phyloP scores from a whole-genome alignment of 2,329 filamentous ascomycete species.

The Fusarium kyushuense region DNA sequence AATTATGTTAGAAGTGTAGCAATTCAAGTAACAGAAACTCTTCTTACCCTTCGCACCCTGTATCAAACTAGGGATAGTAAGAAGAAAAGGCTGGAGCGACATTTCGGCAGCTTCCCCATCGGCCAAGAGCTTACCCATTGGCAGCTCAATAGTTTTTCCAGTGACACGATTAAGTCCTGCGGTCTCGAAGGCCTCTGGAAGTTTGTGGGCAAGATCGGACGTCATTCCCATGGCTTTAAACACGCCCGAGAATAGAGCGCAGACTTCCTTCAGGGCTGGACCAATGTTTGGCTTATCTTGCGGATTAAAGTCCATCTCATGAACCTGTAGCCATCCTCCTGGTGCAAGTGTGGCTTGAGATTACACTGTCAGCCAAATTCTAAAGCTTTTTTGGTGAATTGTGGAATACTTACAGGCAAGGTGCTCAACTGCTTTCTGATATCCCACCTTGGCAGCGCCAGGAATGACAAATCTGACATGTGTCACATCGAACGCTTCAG shows the following conservation, averaged over 20 bases:
- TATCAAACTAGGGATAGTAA: conserved; percentile 16
- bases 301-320: conserved; percentile 24
- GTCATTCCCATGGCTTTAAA: conserved; percentile 26
- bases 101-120: not conserved
- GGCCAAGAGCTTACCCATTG: conserved; percentile 15
- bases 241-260: not conserved
- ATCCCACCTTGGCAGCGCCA: conserved; percentile 8
- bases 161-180: not conserved
- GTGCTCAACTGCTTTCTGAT: not conserved
- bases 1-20: not conserved
- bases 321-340: conserved; percentile 24
- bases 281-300: not conserved
- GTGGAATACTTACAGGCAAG: not conserved
- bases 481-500: conserved; percentile 8
- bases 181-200: not conserved
- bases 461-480: conserved; percentile 19
- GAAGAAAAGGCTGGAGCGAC: conserved; percentile 11
- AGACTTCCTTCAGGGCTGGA: conserved; percentile 17
- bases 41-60: conserved; percentile 15
- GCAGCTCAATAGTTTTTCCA: conserved; percentile 1
- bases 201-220: not conserved
- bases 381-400: fast-evolving
- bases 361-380: fast-evolving
- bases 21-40: not conserved
- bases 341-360: conserved; percentile 8